A percentile compares a stretch with the other conserved stretches of the same genome.
phyloP scores from a whole-genome alignment of 2,329 filamentous ascomycete genomes.

The Trichoderma sp. region DNA sequence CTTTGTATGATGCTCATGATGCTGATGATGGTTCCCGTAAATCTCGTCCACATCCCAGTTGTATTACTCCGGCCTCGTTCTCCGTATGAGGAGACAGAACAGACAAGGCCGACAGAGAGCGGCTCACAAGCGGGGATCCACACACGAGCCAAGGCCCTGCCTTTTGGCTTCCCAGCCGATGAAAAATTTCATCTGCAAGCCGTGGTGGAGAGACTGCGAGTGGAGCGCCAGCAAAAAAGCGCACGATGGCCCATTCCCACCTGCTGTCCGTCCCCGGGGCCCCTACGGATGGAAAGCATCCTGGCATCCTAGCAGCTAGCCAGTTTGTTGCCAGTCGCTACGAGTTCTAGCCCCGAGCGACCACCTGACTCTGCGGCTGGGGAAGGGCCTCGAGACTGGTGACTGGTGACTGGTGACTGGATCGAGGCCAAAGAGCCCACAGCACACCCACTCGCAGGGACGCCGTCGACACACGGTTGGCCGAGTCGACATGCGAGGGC shows the following conservation, averaged over 20 bases:
- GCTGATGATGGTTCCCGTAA: too few species aligned
- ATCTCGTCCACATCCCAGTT: too few species aligned
- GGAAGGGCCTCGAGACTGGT: conserved; percentile 13
- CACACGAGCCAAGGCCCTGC: conserved; percentile 7
- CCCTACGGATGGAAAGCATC: not conserved
- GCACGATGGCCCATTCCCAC: conserved; percentile 17
- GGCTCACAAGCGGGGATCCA: conserved; percentile 6
- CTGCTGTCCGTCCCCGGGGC: conserved; percentile 15
- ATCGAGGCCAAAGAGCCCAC: conserved; percentile 20
- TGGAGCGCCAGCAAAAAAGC: conserved; percentile 12
- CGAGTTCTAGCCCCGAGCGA: conserved; percentile 21
- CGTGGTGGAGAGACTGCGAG: conserved; percentile 19
- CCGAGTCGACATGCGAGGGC: conserved; percentile 23
- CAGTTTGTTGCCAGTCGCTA: conserved; percentile 10
- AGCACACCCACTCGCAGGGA: conserved; percentile 19
- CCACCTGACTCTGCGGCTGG: conserved; percentile 29
- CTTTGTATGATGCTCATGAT: too few species aligned
- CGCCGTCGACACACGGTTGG: conserved; percentile 17
- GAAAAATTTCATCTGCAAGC: conserved; percentile 24
- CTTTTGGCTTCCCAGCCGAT: conserved; percentile 14
- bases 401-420: conserved; percentile 12
- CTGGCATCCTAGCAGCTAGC: not conserved
- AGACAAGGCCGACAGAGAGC: not conserved
- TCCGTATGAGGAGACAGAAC: not conserved
- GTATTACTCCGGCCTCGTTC: too few species aligned